Evolutionary conservation across 352 stramenopile genomes (phyloP).

Genomic region (Saprolegnia diclina): DNA sequence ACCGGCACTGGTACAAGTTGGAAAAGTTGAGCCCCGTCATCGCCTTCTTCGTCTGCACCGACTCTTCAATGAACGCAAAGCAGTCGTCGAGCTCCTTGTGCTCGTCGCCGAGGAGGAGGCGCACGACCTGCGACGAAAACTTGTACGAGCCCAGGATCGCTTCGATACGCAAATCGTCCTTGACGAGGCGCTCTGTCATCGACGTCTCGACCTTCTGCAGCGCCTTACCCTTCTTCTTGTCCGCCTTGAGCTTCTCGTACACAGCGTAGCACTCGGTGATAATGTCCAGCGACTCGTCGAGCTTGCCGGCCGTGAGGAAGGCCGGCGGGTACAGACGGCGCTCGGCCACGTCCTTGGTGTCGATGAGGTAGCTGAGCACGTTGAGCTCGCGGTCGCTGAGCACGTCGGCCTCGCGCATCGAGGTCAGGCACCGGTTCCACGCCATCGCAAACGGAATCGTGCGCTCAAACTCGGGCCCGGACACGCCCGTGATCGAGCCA

Average conservation of each 20-base stretch:
- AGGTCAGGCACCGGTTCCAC: conserved; percentile 75
- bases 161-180: conserved; percentile 79
- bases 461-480: conserved; percentile 76
- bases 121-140: conserved; percentile 78
- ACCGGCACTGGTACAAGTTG: conserved; percentile 64
- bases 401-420: conserved; percentile 77
- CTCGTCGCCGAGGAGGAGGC: conserved; percentile 72
- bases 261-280: conserved; percentile 70
- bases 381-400: conserved; percentile 83
- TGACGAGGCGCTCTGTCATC: conserved; percentile 77
- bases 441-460: conserved; percentile 86
- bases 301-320: conserved; percentile 78
- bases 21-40: conserved; percentile 79
- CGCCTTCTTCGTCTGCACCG: conserved; percentile 63
- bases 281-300: conserved; percentile 84
- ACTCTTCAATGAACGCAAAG: conserved; percentile 83
- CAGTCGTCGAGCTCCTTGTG: conserved; percentile 79
- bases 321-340: conserved; percentile 82
- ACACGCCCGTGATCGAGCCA: conserved; percentile 75
- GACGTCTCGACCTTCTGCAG: conserved; percentile 82
- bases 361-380: conserved; percentile 82
- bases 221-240: conserved; percentile 86
- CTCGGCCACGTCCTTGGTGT: conserved; percentile 71
- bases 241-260: conserved; percentile 78
- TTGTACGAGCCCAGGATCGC: conserved; percentile 81